These are phyloP conservation scores for Rhizopus stolonifer DNA, from an alignment of 371 early-diverging fungal genomes.

Conservation along the genomic window DNA sequence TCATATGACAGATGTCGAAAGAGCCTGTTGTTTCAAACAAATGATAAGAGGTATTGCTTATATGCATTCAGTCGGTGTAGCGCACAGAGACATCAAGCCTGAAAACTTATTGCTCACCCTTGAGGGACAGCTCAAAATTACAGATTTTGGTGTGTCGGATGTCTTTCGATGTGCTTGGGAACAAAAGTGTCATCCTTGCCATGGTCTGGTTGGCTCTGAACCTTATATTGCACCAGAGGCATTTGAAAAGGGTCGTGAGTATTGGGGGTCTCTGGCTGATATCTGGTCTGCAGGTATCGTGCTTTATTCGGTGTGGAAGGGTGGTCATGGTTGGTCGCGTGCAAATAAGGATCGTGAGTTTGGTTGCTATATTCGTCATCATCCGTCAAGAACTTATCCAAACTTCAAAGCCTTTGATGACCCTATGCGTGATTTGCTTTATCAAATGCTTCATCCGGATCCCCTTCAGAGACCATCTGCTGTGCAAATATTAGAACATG, in stretches of 20 bases:
- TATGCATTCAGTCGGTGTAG: constrained; percentile 90
- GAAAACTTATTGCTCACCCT: constrained; percentile 89
- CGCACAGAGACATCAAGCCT: constrained; percentile 84
- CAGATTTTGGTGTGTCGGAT: constrained; percentile 95
- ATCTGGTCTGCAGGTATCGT: constrained; percentile 83
- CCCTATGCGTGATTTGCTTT: constrained; percentile 58
- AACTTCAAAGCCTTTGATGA: constrained; percentile 60
- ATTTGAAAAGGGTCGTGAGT: constrained; percentile 55
- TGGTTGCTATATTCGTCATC: constrained; percentile 56
- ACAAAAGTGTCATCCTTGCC: constrained; percentile 58
- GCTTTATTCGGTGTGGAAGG: constrained; percentile 72
- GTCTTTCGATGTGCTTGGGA: constrained; percentile 87
- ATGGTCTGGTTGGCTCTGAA: constrained; percentile 78
- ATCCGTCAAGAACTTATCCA: constrained; percentile 50
- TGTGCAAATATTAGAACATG: constrained; percentile 54
- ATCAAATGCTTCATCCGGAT: constrained; percentile 81
- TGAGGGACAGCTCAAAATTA: constrained; percentile 83
- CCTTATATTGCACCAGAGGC: constrained; percentile 92
- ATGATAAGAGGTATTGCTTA: constrained; percentile 83
- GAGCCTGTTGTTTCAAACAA: constrained; percentile 87
- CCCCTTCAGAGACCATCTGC: constrained; percentile 66
- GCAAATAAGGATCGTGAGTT: constrained; percentile 74
- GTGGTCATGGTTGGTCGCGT: constrained; percentile 72
- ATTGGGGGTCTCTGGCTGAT: constrained; percentile 74
- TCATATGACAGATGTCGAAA: constrained; percentile 63